Base-by-base conservation (phyloP, 129 eudicot species). In the Pulicaria dysenterica region DNA sequence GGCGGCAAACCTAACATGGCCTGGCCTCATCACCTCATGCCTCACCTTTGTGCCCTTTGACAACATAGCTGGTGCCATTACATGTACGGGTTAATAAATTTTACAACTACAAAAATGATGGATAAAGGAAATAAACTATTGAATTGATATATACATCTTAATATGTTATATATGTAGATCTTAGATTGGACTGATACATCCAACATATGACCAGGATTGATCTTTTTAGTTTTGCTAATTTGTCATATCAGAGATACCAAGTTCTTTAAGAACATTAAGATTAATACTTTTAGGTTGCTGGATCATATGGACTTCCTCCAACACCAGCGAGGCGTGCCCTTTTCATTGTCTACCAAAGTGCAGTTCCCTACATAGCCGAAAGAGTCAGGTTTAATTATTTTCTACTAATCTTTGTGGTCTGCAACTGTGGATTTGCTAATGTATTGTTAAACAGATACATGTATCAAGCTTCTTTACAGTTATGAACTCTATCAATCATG, bases 261-360 rank as follows among this genome's bases (percentile, higher is more conserved):
- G 3, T 44, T 54, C 5, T 63, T 55, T 70, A 8, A 53, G 72
- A 57, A 44, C 14, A 44, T 41, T 45, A 48, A 65, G 81, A 56
- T 68, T 57, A 79, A 37, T 38, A 42, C 37, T 76, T 71, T 37
- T 85, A 95, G 99, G 93, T 91, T 86, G 86, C 99, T 16, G 97
- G 99, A 67, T 77, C 83, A 17, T 75, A 88, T 78, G 97, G 96
- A 54, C 97, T 95, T 80, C 86, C 99, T 74, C 99, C 99, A 70
- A 91, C 97, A 72, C 97, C 99, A 13, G 99, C 97, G 14, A 88
- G 99, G 72, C 99, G 96, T 65, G 87, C 88, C 53, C 96, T 95
- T 72, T 95, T 90, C 75, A 88, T 95, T 65, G 70, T 95, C 66
- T 95, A 91, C 73, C 97, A 95, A 81, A 84, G 95, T 60, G 88